A percentile compares a stretch with the other conserved stretches of the same genome.
Conservation (phyloP, 768 basidiomycete species). For the Boletus pseudo-olivaceus region DNA sequence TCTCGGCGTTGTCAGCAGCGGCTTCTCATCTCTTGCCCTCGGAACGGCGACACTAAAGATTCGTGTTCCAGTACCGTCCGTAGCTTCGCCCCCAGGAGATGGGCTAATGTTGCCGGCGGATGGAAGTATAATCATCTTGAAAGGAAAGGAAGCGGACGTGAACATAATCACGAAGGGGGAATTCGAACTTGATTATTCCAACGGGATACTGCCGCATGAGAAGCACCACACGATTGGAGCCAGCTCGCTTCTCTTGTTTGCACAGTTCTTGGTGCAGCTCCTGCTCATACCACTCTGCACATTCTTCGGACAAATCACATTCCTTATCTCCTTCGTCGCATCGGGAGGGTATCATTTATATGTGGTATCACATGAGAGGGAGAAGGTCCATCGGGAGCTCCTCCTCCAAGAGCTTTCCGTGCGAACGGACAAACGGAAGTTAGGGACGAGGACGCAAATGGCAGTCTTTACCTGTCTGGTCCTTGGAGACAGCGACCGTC, state of each 20-base stretch:
- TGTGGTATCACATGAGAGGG: constrained; percentile 31
- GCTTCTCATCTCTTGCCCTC: constrained; percentile 26
- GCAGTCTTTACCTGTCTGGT: constrained; percentile 25
- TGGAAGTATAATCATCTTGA: constrained; percentile 24
- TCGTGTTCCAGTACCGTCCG: constrained; percentile 21
- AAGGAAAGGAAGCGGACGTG: constrained; percentile 28
- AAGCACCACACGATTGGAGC: constrained; percentile 18
- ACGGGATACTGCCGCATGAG: background rate
- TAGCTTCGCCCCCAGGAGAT: constrained; percentile 27
- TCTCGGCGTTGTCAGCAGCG: constrained; percentile 30
- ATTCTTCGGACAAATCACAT: constrained; percentile 33
- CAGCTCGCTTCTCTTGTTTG: constrained; percentile 24
- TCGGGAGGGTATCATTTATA: constrained; percentile 34
- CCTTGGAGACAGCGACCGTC: constrained; percentile 9
- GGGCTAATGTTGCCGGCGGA: constrained; percentile 24
- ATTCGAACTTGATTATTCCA: constrained; percentile 28
- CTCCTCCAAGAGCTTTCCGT: constrained; percentile 12
- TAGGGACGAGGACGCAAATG: constrained; percentile 29
- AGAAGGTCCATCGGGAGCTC: constrained; percentile 16
- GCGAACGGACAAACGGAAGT: constrained; percentile 9
- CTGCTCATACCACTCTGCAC: constrained; percentile 28
- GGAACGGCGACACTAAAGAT: constrained; percentile 27
- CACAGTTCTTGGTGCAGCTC: constrained; percentile 31
- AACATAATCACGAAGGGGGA: constrained; percentile 31
- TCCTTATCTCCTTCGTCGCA: constrained; percentile 25